Conservation (phyloP, 1,139 yeast genomes). For the Suhomyces wounanorum region DNA sequence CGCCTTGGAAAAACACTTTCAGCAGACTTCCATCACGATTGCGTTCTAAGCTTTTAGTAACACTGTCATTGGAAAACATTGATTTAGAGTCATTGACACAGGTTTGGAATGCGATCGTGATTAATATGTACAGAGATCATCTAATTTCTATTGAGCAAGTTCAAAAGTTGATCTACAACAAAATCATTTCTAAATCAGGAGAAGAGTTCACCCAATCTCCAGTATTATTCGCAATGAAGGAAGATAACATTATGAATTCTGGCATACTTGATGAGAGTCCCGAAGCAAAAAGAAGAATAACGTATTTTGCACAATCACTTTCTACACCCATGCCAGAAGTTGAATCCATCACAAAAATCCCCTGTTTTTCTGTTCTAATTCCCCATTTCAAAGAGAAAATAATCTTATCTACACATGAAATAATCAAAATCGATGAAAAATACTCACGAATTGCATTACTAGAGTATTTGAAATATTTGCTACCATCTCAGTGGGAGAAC, state of each 20-base stretch:
- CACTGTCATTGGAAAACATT: not conserved
- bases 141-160: slow-evolving; percentile 73
- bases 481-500: slow-evolving; percentile 53
- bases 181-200: slow-evolving; percentile 13
- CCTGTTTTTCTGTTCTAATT: slow-evolving; percentile 78
- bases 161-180: slow-evolving; percentile 56
- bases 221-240: slow-evolving; percentile 72
- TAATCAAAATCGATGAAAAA: slow-evolving; percentile 57
- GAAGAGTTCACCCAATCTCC: slow-evolving; percentile 50
- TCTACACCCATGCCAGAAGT: slow-evolving; percentile 80
- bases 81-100: slow-evolving; percentile 54
- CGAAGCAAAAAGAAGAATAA: slow-evolving; percentile 79
- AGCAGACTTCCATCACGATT: slow-evolving; percentile 75
- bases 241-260: slow-evolving; percentile 48
- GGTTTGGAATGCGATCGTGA: slow-evolving; percentile 77
- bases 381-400: slow-evolving; percentile 87
- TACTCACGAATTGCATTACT: slow-evolving; percentile 52
- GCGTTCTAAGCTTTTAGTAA: slow-evolving; percentile 15
- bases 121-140: slow-evolving; percentile 78
- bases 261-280: slow-evolving; percentile 56
- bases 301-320: slow-evolving; percentile 86
- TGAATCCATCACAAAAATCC: slow-evolving; percentile 70
- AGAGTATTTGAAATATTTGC: slow-evolving; percentile 53
- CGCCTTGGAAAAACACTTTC: slow-evolving; percentile 86
- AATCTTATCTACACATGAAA: slow-evolving; percentile 61